Conservation (phyloP, 2,329 filamentous ascomycete genomes). For the Scedosporium dehoogii region DNA sequence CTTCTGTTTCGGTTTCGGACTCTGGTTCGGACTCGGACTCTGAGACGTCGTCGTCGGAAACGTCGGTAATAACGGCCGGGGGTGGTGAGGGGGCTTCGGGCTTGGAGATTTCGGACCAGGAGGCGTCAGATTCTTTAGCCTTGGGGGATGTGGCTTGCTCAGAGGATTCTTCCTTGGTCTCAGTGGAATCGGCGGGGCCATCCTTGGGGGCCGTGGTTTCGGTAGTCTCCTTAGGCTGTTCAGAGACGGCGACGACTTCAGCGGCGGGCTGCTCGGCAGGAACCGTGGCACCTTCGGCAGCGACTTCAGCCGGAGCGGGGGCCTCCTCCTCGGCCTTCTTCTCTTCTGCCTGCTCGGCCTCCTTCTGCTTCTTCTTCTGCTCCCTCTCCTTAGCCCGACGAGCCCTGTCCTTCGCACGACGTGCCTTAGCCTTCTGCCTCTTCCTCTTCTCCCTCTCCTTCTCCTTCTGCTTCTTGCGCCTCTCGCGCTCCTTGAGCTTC, state of each 20-base stretch:
- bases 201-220: neutral
- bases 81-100: conserved; percentile 16
- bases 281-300: neutral
- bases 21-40: conserved; percentile 11
- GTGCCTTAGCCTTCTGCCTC: conserved; percentile 4
- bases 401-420: conserved; percentile 16
- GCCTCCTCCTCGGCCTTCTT: conserved; percentile 10
- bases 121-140: neutral
- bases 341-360: conserved; percentile 14
- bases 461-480: conserved; percentile 2
- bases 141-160: neutral
- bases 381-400: conserved; percentile 14
- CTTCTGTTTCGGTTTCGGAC: conserved; percentile 15
- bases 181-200: neutral
- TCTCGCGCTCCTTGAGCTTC: neutral
- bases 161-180: neutral
- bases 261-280: no score
- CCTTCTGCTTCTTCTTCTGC: conserved; percentile 4
- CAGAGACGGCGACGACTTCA: neutral
- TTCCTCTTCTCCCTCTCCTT: conserved; percentile 4
- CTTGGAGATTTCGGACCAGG: conserved; percentile 1
- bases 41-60: neutral
- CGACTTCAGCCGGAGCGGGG: neutral
- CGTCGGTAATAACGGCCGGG: conserved; percentile 20
- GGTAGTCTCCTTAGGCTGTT: neutral